Base-by-base conservation (phyloP, 1,284 basidiomycete species). In the Marasmius fiardii region DNA sequence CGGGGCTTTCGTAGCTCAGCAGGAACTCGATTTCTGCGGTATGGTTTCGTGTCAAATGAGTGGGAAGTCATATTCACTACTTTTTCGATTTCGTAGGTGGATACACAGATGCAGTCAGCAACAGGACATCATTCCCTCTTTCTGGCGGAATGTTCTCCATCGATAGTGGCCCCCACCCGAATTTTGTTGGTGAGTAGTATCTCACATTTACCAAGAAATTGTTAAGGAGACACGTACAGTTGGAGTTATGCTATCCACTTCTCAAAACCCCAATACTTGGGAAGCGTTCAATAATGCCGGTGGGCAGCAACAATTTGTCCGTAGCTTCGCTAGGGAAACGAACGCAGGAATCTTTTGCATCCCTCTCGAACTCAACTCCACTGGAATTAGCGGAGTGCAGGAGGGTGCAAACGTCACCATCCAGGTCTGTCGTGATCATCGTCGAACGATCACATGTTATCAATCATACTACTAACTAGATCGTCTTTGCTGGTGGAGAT, bases 81-180 rank as follows among this genome's bases (percentile, higher is more conserved):
- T 56, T 54, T 28, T 58, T 43, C 41, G 5, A 34, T 26, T 33
- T 35, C 31, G 5, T 54, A 83, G 81, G 79, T 53, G 81, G 81
- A 11, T 80, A 80, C 58, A 69, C 61, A 14, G 57, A 73, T 11
- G 75, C 71, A 7, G 70, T 70, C 14, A 66, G 65, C 18, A 74
- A 76, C 47, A 76, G 86, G 35, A 79, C 75, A 39, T 69, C 73
- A 1, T 88, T 86, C 71, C 85, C 87, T 5, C 67, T 89, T 10
- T 69, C 64, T 23, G 72, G 69, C 20, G 78, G 73, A 33, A 64
- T 76, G 57, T 74, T 80, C 57, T 68, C 63, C 47, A 64, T 80
- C 20, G 73, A 68, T 44, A 72, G 74, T 49, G 71, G 73, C 24
- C 78, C n/a, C n/a, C n/a, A 80, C 57, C 61, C 70, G 3, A 54